These are phyloP conservation scores for Drechslerella dactyloides DNA, from an alignment of 2,329 filamentous ascomycete genomes.

Conservation along the genomic window DNA sequence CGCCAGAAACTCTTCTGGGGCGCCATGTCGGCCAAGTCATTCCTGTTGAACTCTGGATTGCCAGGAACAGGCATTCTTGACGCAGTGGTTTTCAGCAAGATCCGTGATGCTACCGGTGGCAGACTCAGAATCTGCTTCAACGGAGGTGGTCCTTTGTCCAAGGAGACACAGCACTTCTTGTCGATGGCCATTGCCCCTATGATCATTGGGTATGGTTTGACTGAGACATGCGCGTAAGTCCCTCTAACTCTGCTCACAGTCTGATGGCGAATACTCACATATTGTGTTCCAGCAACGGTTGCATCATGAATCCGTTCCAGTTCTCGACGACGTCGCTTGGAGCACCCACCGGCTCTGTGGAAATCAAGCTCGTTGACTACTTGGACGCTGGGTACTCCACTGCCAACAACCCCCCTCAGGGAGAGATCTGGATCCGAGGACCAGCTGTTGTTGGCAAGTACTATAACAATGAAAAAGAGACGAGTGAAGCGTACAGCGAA, in stretches of 20 bases:
- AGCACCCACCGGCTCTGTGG: conserved; percentile 75
- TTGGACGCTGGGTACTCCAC: conserved; percentile 84
- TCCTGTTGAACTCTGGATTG: conserved; percentile 66
- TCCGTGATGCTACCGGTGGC: conserved; percentile 88
- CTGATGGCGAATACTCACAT: conserved; percentile 58
- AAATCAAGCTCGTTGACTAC: conserved; percentile 91
- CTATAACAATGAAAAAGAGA: conserved; percentile 85
- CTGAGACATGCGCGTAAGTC: conserved; percentile 76
- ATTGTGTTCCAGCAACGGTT: conserved; percentile 65
- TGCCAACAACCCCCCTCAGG: conserved; percentile 75
- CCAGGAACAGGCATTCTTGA: conserved; percentile 76
- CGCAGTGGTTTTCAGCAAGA: conserved; percentile 84
- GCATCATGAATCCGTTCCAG: conserved; percentile 81
- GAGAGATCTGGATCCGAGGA: conserved; percentile 90
- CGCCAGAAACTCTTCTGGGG: conserved; percentile 79
- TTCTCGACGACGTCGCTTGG: conserved; percentile 81
- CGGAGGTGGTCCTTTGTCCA: conserved; percentile 84
- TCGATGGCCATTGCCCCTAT: conserved; percentile 92
- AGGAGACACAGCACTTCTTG: conserved; percentile 83
- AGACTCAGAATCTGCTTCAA: conserved; percentile 89
- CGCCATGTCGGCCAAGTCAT: conserved; percentile 67
- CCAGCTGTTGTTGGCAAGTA: conserved; percentile 76
- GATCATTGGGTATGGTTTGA: conserved; percentile 92
- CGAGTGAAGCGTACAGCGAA: conserved; percentile 73
- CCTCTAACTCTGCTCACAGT: conserved; percentile 56